Percentiles rank a stretch among this genome's conserved stretches.
phyloP scores from a whole-genome alignment of 805 yeast genomes.

The Suhomyces canberraensis region DNA sequence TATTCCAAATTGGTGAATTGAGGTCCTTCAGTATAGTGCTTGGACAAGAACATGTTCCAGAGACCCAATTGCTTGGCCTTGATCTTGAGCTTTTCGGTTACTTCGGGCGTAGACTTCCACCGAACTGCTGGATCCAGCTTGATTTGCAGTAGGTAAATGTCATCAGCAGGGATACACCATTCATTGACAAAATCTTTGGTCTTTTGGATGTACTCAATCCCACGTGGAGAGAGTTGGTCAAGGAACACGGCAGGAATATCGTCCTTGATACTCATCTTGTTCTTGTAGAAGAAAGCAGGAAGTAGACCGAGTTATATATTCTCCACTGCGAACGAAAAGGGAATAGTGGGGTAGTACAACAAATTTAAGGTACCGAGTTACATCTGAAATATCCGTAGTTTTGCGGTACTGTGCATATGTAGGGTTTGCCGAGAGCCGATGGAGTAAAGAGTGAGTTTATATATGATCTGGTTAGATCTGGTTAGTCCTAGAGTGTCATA shows the following conservation, averaged over 20 bases:
- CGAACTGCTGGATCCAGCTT: conserved; percentile 36
- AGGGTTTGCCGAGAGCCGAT: too few species aligned
- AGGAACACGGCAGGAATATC: conserved; percentile 42
- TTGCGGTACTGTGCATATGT: too few species aligned
- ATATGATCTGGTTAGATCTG: too few species aligned
- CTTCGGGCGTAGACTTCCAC: conserved; percentile 47
- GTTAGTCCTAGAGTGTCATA: too few species aligned
- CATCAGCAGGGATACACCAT: conserved; percentile 56
- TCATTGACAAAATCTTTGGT: conserved; percentile 50
- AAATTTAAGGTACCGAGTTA: too few species aligned
- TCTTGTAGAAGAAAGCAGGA: too few species aligned
- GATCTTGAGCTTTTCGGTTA: conserved; percentile 48
- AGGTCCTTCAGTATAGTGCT: conserved; percentile 48
- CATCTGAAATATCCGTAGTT: too few species aligned
- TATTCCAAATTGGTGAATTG: conserved; percentile 61
- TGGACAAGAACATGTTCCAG: conserved; percentile 59
- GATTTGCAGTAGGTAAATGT: conserved; percentile 40
- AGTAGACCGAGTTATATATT: too few species aligned
- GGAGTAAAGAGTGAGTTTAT: too few species aligned
- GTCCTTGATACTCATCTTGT: conserved; percentile 19
- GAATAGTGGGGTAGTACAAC: too few species aligned
- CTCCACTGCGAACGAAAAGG: too few species aligned
- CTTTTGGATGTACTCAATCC: conserved; percentile 37
- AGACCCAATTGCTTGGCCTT: conserved; percentile 53
- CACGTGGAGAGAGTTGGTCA: conserved; percentile 34